Evolutionary conservation across 2,329 filamentous ascomycete species (phyloP), one percentile per base, ranked within the genome.

Genomic region (Colletotrichum tofieldiae): DNA sequence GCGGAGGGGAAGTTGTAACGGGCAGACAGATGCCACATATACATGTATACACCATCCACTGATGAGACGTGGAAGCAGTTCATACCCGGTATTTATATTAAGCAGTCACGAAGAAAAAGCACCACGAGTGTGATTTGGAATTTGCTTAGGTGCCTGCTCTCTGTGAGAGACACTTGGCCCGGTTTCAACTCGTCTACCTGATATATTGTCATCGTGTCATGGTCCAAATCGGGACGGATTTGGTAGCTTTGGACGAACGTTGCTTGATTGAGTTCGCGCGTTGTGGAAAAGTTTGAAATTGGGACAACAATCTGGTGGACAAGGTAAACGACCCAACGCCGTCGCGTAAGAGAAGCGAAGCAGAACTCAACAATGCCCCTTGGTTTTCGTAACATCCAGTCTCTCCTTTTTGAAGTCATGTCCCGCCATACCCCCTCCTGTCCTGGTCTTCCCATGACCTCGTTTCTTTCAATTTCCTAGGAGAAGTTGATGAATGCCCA

Each of bases 1-100:
- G 72, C 63, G 26, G 78, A 78, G 74, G 72, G 79, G 66, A 81
- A 78, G 77, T 72, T 81, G 65, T 80, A 32, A 66, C 74, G 5
- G 29, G 64, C 16, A 11, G n/a, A 55, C 5, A 39, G 32, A 43
- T 43, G 32, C 43, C 29, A n/a, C 49, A n/a, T 43, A 59, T 37
- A 47, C 58, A 37, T 26, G 41, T 39, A 45, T 35, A 2, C 12
- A 18, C 3, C 35, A 47, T 9, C 23, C 45, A 7, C 20, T 7
- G 8, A 37, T 45, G 45, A 39, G 45, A 32, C 9, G 59, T 37
- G n/a, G 37, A 63, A 60, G 47, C 51, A 62, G 49, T 54, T 47
- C 69, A 72, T 72, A 72, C 69, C 69, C 69, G 55, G 54, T 69
- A 58, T 68, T 26, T 26, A 29, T 39, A 58, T n/a, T 3, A 41